These are phyloP conservation scores for Dioscorea cayenensis DNA, from an alignment of 116 monocot genomes.

Conservation along the genomic window DNA sequence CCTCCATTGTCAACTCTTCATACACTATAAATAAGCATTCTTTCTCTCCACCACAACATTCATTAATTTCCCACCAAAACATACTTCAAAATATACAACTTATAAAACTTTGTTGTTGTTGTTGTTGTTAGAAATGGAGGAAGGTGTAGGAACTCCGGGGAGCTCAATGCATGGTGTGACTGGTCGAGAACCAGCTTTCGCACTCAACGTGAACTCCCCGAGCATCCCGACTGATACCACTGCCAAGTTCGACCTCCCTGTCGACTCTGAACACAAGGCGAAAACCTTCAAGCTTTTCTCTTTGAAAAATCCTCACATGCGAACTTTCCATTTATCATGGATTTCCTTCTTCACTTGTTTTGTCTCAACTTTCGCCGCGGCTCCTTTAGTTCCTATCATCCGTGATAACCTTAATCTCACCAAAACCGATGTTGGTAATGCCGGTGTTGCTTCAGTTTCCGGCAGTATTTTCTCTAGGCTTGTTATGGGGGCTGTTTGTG, in stretches of 20 bases:
- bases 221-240: neutral
- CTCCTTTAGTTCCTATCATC: conserved; percentile 73
- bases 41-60: too few relatives aligned
- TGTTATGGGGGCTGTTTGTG: conserved; percentile 66
- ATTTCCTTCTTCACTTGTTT: conserved; percentile 39
- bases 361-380: conserved; percentile 76
- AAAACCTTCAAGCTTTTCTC: conserved; percentile 9
- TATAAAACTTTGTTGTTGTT: too few relatives aligned
- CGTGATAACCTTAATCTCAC: conserved; percentile 68
- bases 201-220: neutral
- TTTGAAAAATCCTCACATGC: conserved; percentile 4
- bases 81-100: too few relatives aligned
- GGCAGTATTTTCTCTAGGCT: conserved; percentile 68
- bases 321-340: conserved; percentile 7
- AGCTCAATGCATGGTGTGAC: conserved; percentile 43
- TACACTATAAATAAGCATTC: too few relatives aligned
- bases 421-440: conserved; percentile 66
- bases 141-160: conserved; percentile 22
- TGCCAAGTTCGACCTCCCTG: conserved; percentile 8
- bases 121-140: neutral
- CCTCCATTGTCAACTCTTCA: too few relatives aligned
- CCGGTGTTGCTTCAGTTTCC: conserved; percentile 72
- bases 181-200: conserved; percentile 20
- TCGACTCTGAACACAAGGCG: conserved; percentile 14
- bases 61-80: too few relatives aligned